These are phyloP conservation scores for Chondrostereum purpureum DNA, from an alignment of 1,284 basidiomycete genomes.

Conservation along the genomic window DNA sequence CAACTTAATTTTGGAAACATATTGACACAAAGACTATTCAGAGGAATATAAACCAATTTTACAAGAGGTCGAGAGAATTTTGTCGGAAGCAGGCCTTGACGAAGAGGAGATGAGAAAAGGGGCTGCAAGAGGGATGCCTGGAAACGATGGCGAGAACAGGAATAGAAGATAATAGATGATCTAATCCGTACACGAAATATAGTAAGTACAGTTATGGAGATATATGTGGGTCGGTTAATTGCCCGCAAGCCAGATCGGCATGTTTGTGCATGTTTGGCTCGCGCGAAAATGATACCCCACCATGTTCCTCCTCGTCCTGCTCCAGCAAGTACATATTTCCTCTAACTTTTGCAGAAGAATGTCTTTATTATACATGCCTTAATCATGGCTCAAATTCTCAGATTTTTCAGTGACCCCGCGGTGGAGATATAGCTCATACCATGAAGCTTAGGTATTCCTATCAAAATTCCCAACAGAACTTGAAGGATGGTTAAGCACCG, in stretches of 20 bases:
- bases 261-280: background rate
- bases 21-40: constrained; percentile 18
- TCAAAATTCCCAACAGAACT: too few relatives aligned
- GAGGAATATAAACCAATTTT: constrained; percentile 74
- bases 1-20: constrained; percentile 2
- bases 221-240: background rate
- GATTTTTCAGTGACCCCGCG: too few relatives aligned
- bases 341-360: too few relatives aligned
- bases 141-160: constrained; percentile 38
- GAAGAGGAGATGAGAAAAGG: constrained; percentile 69
- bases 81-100: constrained; percentile 82
- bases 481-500: too few relatives aligned
- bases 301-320: too few relatives aligned
- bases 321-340: too few relatives aligned
- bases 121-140: constrained; percentile 32
- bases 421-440: too few relatives aligned
- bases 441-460: too few relatives aligned
- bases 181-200: background rate
- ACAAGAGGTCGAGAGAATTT: constrained; percentile 78
- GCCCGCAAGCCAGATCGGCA: background rate
- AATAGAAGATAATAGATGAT: constrained; percentile 40
- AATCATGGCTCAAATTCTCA: too few relatives aligned
- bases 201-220: background rate
- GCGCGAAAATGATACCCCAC: background rate
- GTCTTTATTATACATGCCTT: too few relatives aligned